These are phyloP conservation scores for Pseudofabraea citricarpa DNA, from an alignment of 2,329 filamentous ascomycete species.

Conservation along the genomic window DNA sequence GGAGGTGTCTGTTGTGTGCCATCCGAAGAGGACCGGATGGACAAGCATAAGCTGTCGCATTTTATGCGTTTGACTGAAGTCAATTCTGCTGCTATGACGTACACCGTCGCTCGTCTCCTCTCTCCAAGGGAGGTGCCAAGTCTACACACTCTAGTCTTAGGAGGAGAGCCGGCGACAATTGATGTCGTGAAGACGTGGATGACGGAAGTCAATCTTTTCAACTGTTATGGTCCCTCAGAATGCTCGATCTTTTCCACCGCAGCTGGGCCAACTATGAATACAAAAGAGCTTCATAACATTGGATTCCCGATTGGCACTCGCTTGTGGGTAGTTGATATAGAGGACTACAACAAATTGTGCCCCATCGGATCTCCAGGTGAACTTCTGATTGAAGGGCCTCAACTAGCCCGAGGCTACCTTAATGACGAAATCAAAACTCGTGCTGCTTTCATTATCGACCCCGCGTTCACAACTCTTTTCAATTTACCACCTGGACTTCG, in stretches of 20 bases:
- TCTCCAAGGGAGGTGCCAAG: conserved; percentile 10
- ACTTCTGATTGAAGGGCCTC: conserved; percentile 16
- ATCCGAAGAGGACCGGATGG: conserved; percentile 11
- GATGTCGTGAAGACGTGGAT: conserved; percentile 11
- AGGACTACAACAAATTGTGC: conserved; percentile 8
- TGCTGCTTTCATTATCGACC: conserved; percentile 10
- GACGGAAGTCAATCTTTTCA: conserved; percentile 6
- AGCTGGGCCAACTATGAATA: conserved; percentile 1
- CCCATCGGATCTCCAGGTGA: conserved; percentile 17
- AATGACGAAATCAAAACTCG: conserved; percentile 13
- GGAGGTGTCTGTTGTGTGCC: conserved; percentile 14
- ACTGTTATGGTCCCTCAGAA: conserved; percentile 15
- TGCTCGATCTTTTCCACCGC: conserved; percentile 9
- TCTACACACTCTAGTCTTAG: conserved; percentile 9
- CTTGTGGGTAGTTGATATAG: conserved; percentile 12
- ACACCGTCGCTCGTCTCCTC: conserved; percentile 12
- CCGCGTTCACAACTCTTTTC: conserved; percentile 11
- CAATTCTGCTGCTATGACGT: conserved; percentile 12
- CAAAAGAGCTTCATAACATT: conserved; percentile 6
- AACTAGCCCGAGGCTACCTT: conserved; percentile 15
- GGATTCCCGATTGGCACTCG: conserved; percentile 6
- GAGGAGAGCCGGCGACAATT: conserved; percentile 12
- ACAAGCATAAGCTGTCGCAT: conserved; percentile 7
- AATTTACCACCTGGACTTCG: conserved; percentile 1
- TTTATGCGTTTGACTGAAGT: conserved; percentile 7